Evolutionary conservation across 768 basidiomycete species (phyloP).

Genomic region (Xanthoconium stramineum): DNA sequence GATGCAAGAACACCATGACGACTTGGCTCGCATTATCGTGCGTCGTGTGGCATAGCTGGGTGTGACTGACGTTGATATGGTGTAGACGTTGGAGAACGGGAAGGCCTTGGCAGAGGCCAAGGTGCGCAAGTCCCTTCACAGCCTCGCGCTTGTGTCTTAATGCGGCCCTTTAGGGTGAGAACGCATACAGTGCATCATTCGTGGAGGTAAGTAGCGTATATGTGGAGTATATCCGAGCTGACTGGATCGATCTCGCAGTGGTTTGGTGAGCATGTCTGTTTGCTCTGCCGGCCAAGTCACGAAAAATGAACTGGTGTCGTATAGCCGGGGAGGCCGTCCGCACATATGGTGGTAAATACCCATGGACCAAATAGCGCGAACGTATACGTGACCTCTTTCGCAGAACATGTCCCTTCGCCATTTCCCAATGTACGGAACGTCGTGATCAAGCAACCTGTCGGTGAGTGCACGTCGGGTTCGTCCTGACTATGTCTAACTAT

Average conservation of each 20-base stretch:
- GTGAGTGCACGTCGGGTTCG: conserved; percentile 44
- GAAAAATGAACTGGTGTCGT: conserved; percentile 5
- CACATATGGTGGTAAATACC: conserved; percentile 73
- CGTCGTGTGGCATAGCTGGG: conserved; percentile 25
- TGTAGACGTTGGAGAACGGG: conserved; percentile 91
- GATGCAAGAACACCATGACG: conserved; percentile 82
- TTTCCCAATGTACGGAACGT: conserved; percentile 71
- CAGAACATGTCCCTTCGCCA: conserved; percentile 82
- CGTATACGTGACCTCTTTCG: not conserved
- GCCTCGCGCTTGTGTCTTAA: not conserved
- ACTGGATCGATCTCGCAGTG: conserved; percentile 46
- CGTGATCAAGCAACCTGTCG: conserved; percentile 90
- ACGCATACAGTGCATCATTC: conserved; percentile 80
- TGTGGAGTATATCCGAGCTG: not conserved
- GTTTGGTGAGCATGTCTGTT: conserved; percentile 55
- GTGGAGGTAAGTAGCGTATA: conserved; percentile 55
- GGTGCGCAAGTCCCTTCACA: conserved; percentile 35
- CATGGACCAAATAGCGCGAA: not conserved
- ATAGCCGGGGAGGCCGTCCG: conserved; percentile 90
- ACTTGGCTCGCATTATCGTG: conserved; percentile 83
- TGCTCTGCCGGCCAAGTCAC: not conserved
- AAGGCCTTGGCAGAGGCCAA: conserved; percentile 84
- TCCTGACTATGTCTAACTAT: conserved; percentile 25
- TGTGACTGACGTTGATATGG: conserved; percentile 8
- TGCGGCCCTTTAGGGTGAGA: conserved; percentile 58